Evolutionary conservation across 2,329 filamentous ascomycete genomes (phyloP).

Genomic region (Claviceps pusilla): DNA sequence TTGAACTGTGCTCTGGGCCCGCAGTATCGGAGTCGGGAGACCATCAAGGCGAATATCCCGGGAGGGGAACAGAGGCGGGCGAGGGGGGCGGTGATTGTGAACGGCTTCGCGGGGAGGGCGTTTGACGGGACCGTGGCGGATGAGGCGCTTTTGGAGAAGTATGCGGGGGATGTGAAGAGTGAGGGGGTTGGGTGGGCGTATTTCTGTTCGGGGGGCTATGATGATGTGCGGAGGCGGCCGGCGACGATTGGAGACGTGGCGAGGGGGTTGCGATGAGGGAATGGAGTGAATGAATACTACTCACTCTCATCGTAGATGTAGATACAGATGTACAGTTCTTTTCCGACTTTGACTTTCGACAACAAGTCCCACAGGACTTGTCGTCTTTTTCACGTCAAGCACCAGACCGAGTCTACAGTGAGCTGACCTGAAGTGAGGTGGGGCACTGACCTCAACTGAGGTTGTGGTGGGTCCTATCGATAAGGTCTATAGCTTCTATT

Average conservation of each 20-base stretch:
- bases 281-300: not conserved
- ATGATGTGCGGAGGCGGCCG: not conserved
- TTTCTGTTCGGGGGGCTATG: conserved; percentile 2
- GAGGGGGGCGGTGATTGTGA: conserved; percentile 9
- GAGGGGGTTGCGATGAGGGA: not conserved
- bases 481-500: too few relatives aligned
- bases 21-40: conserved; percentile 8
- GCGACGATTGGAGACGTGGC: conserved; percentile 2
- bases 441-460: too few relatives aligned
- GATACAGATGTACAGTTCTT: too few relatives aligned
- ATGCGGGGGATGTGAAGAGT: not conserved
- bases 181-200: conserved; percentile 3
- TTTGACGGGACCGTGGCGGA: conserved; percentile 5
- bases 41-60: conserved; percentile 8
- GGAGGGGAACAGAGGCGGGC: not conserved
- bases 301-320: too few relatives aligned
- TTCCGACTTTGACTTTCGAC: too few relatives aligned
- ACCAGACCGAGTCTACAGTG: too few relatives aligned
- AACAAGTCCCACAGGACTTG: too few relatives aligned
- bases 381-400: too few relatives aligned
- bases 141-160: not conserved
- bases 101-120: conserved; percentile 8
- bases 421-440: too few relatives aligned
- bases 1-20: conserved; percentile 7
- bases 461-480: too few relatives aligned